phyloP scores from a whole-genome alignment of 495 filamentous ascomycete genomes.

The Podospora pseudopauciseta region DNA sequence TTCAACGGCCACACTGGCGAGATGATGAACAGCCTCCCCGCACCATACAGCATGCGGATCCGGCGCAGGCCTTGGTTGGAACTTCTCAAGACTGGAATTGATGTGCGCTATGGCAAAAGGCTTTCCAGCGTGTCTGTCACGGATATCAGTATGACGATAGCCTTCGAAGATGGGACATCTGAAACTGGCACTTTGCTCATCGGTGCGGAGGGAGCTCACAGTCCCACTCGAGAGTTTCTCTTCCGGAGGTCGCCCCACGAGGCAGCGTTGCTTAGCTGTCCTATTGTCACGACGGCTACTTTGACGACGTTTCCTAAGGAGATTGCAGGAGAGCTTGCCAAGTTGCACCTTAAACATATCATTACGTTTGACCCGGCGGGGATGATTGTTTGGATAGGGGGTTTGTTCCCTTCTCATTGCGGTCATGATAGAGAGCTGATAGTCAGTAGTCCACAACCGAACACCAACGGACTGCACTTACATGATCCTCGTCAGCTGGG shows the following conservation, averaged over 20 bases:
- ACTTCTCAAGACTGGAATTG: slow-evolving; percentile 38
- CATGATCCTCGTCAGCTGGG: slow-evolving; percentile 24
- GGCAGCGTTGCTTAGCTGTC: slow-evolving; percentile 22
- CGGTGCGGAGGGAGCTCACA: slow-evolving; percentile 44
- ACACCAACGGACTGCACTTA: slow-evolving; percentile 23
- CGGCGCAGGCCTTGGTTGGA: slow-evolving; percentile 25
- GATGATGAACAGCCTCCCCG: neutral
- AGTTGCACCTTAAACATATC: slow-evolving; percentile 29
- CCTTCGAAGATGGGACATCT: slow-evolving; percentile 40
- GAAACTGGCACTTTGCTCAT: slow-evolving; percentile 37
- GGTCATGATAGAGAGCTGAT: neutral
- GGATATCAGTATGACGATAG: slow-evolving; percentile 28
- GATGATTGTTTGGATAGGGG: slow-evolving; percentile 21
- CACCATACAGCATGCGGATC: neutral
- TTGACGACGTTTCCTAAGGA: slow-evolving; percentile 20
- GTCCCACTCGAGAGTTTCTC: slow-evolving; percentile 35
- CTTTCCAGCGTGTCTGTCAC: slow-evolving; percentile 4
- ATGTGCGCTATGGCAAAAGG: slow-evolving; percentile 33
- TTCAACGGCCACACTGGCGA: no score
- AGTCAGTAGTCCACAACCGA: neutral
- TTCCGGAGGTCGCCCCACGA: slow-evolving; percentile 27
- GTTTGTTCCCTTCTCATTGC: neutral
- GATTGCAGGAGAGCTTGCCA: slow-evolving; percentile 24
- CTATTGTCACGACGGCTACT: slow-evolving; percentile 15
- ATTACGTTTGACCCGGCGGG: slow-evolving; percentile 30